Conservation (phyloP, 169 alveolate genomes). For the Plasmodium vivax region DNA sequence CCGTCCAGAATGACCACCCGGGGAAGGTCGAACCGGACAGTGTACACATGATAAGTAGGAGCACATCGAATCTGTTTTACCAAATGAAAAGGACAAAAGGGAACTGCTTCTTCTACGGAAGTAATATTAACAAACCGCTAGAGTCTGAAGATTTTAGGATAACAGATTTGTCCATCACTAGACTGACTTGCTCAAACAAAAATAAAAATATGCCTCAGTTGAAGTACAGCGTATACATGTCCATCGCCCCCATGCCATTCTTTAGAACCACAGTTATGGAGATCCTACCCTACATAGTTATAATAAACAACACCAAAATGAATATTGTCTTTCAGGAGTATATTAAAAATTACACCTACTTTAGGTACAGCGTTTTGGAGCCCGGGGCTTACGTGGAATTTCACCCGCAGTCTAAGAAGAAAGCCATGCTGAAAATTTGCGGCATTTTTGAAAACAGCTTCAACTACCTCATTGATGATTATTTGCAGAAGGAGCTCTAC, state of each 20-base stretch:
- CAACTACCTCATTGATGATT: conserved; percentile 38
- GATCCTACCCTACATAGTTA: conserved; percentile 85
- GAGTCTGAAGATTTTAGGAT: conserved; percentile 67
- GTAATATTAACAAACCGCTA: conserved; percentile 48
- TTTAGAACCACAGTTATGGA: conserved; percentile 86
- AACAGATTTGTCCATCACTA: conserved; percentile 62
- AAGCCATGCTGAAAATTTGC: conserved; percentile 80
- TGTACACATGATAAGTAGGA: background rate
- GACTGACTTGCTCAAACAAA: conserved; percentile 61
- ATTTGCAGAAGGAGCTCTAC: conserved; percentile 61
- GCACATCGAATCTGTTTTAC: background rate
- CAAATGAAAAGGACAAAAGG: conserved; percentile 13
- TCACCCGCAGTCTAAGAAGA: conserved; percentile 86
- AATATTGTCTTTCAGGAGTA: conserved; percentile 60
- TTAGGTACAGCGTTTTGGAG: conserved; percentile 76
- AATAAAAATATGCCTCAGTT: conserved; percentile 81
- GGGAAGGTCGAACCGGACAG: background rate
- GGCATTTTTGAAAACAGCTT: conserved; percentile 77
- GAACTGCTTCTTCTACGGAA: conserved; percentile 37
- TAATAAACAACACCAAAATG: conserved; percentile 67
- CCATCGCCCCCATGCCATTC: conserved; percentile 89
- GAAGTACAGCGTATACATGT: conserved; percentile 83
- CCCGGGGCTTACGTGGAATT: conserved; percentile 86
- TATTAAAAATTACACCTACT: conserved; percentile 14
- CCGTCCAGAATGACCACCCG: background rate